phyloP scores from a whole-genome alignment of 495 filamentous ascomycete genomes.

The Trichoderma gamsii region DNA sequence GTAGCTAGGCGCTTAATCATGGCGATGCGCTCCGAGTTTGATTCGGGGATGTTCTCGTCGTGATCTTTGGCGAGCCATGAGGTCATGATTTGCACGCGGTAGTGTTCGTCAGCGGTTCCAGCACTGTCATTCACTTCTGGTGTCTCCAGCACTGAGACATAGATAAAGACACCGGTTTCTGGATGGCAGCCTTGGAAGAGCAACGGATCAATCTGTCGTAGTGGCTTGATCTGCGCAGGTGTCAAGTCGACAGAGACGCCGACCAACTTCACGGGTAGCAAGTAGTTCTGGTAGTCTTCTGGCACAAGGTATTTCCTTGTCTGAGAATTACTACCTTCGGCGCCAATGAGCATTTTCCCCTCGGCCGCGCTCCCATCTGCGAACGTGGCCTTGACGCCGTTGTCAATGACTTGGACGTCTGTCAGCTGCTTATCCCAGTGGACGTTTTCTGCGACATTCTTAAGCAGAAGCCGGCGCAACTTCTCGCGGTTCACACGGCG shows the following conservation, averaged over 20 bases:
- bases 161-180: conserved; percentile 47
- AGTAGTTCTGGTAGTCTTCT: conserved; percentile 31
- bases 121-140: conserved; percentile 38
- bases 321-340: conserved; percentile 48
- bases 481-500: conserved; percentile 46
- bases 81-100: conserved; percentile 21
- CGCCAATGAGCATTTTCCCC: conserved; percentile 49
- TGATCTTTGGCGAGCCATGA: conserved; percentile 25
- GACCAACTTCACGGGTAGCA: conserved; percentile 44
- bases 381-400: conserved; percentile 35
- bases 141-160: conserved; percentile 44
- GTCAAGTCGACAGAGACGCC: conserved; percentile 42
- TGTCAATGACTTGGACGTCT: conserved; percentile 30
- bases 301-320: conserved; percentile 30
- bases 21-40: not conserved
- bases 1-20: conserved; percentile 13
- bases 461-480: conserved; percentile 41
- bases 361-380: conserved; percentile 42
- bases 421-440: conserved; percentile 43
- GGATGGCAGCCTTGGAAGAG: conserved; percentile 58
- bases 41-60: not conserved
- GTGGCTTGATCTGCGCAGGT: conserved; percentile 32
- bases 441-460: conserved; percentile 37
- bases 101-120: conserved; percentile 26
- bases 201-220: conserved; percentile 47